Evolutionary conservation across 257 asterid genomes (phyloP), one percentile per base, ranked within the genome.

Genomic region (Fraxinus pennsylvanica): DNA sequence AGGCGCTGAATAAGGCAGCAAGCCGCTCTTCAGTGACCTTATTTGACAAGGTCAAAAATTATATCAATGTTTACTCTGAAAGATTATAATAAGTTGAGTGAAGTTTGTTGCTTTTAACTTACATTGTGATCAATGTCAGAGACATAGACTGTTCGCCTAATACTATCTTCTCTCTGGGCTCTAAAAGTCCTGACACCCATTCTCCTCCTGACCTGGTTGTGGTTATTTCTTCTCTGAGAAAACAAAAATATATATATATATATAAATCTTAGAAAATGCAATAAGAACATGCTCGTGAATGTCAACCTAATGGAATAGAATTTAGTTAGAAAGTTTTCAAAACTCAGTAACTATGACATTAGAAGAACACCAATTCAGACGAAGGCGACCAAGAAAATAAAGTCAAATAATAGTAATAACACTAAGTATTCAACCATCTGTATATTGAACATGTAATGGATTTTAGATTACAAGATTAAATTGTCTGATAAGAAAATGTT

Each of bases 1-100:
- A 94, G 81, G 84, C 74, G 77, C 94, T 85, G 87, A 94, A 94
- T 76, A 94, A 79, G 68, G 85, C 96, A 79, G 98, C 98, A 77
- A 94, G 97, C 85, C 81, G 92, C 89, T 94, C 98, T 88, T 92
- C 98, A 30, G 97, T 92, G 79, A 91, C 79, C 98, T 94, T 76
- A 78, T 68, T 74, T 73, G 59, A 79, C 79, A 83, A 77, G 76
- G 76, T 73, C 57, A 80, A 68, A 72, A 75, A 82, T 30, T 13
- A 73, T 47, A 71, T 87, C 73, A 88, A 78, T 68, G 71, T 70
- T 52, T 71, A 43, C 68, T 59, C 12, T n/a, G 29, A 59, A 59
- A 59, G 14, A 25, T 66, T 3, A 41, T 27, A 33, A 68, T 2
- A 73, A 69, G 79, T 25, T 10, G 45, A 29, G 33, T 17, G 14